A percentile compares a stretch with the other conserved stretches of the same genome.
These are phyloP conservation scores for Acacia pycnantha DNA, from an alignment of 331 rosid genomes.

Conservation along the genomic window DNA sequence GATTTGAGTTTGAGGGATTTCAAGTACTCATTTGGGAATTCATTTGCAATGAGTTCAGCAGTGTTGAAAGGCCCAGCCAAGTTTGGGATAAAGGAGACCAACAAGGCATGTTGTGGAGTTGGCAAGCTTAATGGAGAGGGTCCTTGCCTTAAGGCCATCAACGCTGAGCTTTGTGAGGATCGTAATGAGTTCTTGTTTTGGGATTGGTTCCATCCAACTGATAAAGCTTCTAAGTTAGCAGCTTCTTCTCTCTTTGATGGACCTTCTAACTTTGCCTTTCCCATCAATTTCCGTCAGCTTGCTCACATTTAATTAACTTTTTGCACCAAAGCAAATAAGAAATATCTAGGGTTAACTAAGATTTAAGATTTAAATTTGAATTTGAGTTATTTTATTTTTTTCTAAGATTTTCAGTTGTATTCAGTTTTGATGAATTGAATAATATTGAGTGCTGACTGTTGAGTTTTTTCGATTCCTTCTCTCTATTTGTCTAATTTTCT, in stretches of 20 bases:
- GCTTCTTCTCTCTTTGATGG: constrained; percentile 26
- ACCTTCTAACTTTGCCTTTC: constrained; percentile 21
- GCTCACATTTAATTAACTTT: neutral
- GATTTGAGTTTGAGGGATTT: constrained; percentile 32
- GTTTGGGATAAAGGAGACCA: constrained; percentile 24
- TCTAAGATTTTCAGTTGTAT: too few relatives aligned
- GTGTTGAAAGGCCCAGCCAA: constrained; percentile 20
- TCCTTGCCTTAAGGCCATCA: constrained; percentile 21
- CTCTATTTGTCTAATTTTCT: too few relatives aligned
- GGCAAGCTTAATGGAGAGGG: constrained; percentile 30
- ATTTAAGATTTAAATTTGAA: too few relatives aligned
- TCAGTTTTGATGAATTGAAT: too few relatives aligned
- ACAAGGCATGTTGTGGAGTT: constrained; percentile 49
- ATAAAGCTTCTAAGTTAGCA: constrained; percentile 33
- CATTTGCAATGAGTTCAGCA: constrained; percentile 27
- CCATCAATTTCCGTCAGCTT: constrained; percentile 35
- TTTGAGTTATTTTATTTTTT: too few relatives aligned
- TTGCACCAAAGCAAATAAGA: neutral
- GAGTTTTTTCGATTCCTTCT: too few relatives aligned
- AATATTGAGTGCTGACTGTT: too few relatives aligned
- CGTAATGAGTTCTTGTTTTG: constrained; percentile 40
- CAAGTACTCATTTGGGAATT: constrained; percentile 41
- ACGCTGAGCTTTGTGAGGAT: constrained; percentile 25
- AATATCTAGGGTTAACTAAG: too few relatives aligned
- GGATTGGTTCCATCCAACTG: constrained; percentile 50